A percentile compares a stretch with the other conserved stretches of the same genome.
phyloP scores from a whole-genome alignment of 2,329 filamentous ascomycete genomes.

The Aspergillus terreus region DNA sequence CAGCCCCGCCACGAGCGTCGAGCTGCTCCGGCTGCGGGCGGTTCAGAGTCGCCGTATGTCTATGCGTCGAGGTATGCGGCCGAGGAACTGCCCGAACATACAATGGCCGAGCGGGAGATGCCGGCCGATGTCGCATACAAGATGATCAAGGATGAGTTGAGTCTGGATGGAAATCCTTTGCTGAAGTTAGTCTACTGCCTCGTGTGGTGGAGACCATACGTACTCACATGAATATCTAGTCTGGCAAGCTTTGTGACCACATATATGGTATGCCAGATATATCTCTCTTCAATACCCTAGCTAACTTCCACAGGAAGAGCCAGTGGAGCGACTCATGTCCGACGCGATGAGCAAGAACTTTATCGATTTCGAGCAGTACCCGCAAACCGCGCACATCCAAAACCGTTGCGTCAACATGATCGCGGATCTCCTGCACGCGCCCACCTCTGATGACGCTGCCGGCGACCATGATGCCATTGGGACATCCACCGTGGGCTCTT shows the following conservation, averaged over 20 bases:
- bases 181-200: conserved; percentile 54
- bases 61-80: conserved; percentile 84
- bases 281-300: not conserved
- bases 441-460: conserved; percentile 49
- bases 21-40: conserved; percentile 29
- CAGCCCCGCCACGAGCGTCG: conserved; percentile 26
- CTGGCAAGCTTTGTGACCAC: conserved; percentile 62
- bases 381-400: conserved; percentile 59
- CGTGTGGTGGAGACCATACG: not conserved
- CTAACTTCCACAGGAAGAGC: conserved; percentile 45
- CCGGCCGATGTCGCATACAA: conserved; percentile 68
- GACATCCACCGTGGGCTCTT: conserved; percentile 67
- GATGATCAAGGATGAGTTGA: conserved; percentile 60
- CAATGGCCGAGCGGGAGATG: conserved; percentile 87
- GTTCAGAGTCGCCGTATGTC: conserved; percentile 54
- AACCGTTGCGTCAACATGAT: conserved; percentile 67
- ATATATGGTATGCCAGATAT: conserved; percentile 50
- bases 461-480: conserved; percentile 55
- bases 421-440: conserved; percentile 61
- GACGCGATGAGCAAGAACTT: conserved; percentile 70
- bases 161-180: conserved; percentile 64
- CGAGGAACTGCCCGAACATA: conserved; percentile 71
- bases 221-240: not conserved
- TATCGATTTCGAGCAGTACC: conserved; percentile 66
- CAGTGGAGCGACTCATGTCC: conserved; percentile 61